A percentile compares a stretch with the other conserved stretches of the same genome.
Evolutionary conservation across 2,329 filamentous ascomycete genomes (phyloP).

Genomic region (Pestalotiopsis sp.): DNA sequence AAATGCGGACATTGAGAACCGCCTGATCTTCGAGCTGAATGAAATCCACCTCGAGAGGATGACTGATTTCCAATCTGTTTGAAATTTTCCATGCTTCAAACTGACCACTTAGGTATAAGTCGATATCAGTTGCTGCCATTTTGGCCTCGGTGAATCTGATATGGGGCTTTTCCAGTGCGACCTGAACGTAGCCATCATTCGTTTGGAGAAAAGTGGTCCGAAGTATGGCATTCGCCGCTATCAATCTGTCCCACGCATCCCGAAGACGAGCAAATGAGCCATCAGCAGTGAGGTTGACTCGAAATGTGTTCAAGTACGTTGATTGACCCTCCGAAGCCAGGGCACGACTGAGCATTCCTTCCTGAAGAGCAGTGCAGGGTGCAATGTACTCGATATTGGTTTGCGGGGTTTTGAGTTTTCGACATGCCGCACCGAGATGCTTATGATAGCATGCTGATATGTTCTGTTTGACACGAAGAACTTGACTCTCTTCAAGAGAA

Average conservation of each 20-base stretch:
- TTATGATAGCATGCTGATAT: constrained; percentile 66
- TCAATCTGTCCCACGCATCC: constrained; percentile 57
- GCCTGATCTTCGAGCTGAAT: constrained; percentile 27
- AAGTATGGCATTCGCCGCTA: constrained; percentile 61
- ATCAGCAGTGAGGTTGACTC: constrained; percentile 49
- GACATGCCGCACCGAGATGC: constrained; percentile 53
- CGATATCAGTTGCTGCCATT: constrained; percentile 28
- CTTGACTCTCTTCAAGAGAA: constrained; percentile 16
- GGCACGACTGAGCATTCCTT: constrained; percentile 79
- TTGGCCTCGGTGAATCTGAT: constrained; percentile 45
- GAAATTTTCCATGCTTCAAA: constrained; percentile 52
- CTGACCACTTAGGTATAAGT: constrained; percentile 32
- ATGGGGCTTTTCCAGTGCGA: constrained; percentile 49
- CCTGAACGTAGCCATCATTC: constrained; percentile 74
- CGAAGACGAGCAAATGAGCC: constrained; percentile 50
- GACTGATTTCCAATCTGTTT: constrained; percentile 49
- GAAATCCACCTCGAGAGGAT: constrained; percentile 53
- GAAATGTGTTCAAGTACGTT: constrained; percentile 79
- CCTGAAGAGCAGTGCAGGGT: constrained; percentile 83
- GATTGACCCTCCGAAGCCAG: constrained; percentile 51
- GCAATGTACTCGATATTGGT: constrained; percentile 69
- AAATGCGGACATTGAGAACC: constrained; percentile 66
- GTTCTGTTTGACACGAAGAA: constrained; percentile 55
- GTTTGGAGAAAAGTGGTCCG: constrained; percentile 74
- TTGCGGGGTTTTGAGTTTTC: constrained; percentile 48